phyloP scores from a whole-genome alignment of 2,329 filamentous ascomycete species.

The Hymenoscyphus infarciens region DNA sequence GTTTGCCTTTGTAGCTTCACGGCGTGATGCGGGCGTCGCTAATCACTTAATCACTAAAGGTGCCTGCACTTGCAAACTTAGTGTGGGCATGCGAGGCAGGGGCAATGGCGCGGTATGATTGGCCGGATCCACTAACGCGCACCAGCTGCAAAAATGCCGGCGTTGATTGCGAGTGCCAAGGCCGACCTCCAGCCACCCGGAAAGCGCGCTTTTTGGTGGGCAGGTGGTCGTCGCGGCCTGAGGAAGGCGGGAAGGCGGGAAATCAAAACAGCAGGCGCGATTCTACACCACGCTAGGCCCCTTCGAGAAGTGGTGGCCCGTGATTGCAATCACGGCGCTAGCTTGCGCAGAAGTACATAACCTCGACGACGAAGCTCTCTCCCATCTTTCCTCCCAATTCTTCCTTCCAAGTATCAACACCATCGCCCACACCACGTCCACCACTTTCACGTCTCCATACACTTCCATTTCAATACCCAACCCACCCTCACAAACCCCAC shows the following conservation, averaged over 20 bases:
- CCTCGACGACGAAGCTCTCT: slow-evolving; percentile 14
- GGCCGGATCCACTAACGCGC: slow-evolving; percentile 2
- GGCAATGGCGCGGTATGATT: slow-evolving; percentile 10
- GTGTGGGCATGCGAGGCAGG: background rate
- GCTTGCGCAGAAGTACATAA: slow-evolving; percentile 16
- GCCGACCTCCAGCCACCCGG: background rate
- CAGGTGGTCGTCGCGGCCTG: background rate
- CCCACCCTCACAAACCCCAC: slow-evolving; percentile 20
- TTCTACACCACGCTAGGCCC: slow-evolving; percentile 4
- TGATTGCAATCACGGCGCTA: slow-evolving; percentile 20
- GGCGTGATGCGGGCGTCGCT: slow-evolving; percentile 18
- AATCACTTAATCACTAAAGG: slow-evolving; percentile 13
- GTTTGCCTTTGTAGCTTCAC: slow-evolving; percentile 17
- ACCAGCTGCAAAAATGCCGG: background rate
- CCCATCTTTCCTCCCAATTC: slow-evolving; percentile 16
- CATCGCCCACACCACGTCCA: slow-evolving; percentile 11
- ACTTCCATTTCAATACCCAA: slow-evolving; percentile 28
- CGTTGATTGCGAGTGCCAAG: background rate
- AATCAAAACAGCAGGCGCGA: slow-evolving; percentile 13
- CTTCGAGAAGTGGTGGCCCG: slow-evolving; percentile 12
- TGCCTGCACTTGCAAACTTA: background rate
- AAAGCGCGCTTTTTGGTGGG: background rate
- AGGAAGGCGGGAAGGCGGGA: background rate
- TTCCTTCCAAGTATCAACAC: slow-evolving; percentile 14
- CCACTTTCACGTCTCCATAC: slow-evolving; percentile 33